Evolutionary conservation across 2,329 filamentous ascomycete genomes (phyloP), one percentile per base, ranked within the genome.

Genomic region (Aureobasidium lini): DNA sequence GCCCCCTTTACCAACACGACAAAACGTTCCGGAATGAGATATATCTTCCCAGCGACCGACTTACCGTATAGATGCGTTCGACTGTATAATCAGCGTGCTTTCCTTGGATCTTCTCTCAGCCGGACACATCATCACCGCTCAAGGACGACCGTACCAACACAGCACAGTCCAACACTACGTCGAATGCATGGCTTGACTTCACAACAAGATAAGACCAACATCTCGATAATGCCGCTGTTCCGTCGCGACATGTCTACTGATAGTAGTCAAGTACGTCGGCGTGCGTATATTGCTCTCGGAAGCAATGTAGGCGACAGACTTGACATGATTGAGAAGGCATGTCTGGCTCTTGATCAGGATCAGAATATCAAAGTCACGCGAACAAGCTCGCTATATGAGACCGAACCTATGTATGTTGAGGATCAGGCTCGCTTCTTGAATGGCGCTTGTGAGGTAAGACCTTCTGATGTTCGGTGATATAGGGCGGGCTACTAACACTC

Each of bases 311-410:
- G 92, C 4, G 86, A 97, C 70, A 86, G 92, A 43, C 81, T 96
- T 54, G 82, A 80, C 43, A 88, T 87, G 82, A 95, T 99, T 64
- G 91, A 96, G 72, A 79, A 81, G 67, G 93, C 94, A 0, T 92
- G 91, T 71, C 79, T 78, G 46, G 83, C 88, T 69, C 90, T 99
- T 84, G 84, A 89, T 63, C 76, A 63, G 1, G 65, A 79, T 46
- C 79, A 83, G 23, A 85, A 84, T 36, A 90, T 97, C 69, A 83
- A 75, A 57, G 82, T 99, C 40, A 81, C 84, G 67, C 81, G 86
- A 66, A 96, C 93, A 0, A 97, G 93, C 72, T 87, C 85, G 62
- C 78, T 99, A 3, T 99, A 94, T 82, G 91, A 97, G 76, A 99
- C 93, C 3, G 85, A 90, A 66, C 90, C 94, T 23, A 99, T 99